Evolutionary conservation across 768 basidiomycete species (phyloP).

Genomic region (Chalciporus piperatus): DNA sequence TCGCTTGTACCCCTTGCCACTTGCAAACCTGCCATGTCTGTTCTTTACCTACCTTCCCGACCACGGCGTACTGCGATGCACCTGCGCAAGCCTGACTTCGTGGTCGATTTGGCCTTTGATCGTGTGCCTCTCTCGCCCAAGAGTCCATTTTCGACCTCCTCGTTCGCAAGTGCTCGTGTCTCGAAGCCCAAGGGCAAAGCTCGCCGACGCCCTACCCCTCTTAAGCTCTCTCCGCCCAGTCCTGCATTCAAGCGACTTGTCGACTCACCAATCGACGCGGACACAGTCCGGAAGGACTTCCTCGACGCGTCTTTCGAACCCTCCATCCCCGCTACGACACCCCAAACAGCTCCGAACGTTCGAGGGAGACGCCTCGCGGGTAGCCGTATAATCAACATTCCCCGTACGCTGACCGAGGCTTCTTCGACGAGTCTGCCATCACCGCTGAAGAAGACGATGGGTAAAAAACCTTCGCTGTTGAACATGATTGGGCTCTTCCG

Average conservation of each 20-base stretch:
- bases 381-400: conserved; percentile 6
- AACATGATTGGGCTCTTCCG: conserved; percentile 34
- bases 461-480: conserved; percentile 23
- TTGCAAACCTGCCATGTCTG: conserved; percentile 33
- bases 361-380: background rate
- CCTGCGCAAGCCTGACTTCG: conserved; percentile 36
- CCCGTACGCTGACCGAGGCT: conserved; percentile 3
- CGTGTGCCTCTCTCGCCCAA: conserved; percentile 6
- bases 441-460: conserved; percentile 14
- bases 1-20: conserved; percentile 21
- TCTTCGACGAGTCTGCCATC: conserved; percentile 5
- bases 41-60: conserved; percentile 37
- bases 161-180: conserved; percentile 1
- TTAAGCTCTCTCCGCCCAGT: conserved; percentile 36
- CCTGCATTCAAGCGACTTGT: conserved; percentile 31
- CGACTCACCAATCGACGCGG: conserved; percentile 36
- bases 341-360: background rate
- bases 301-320: conserved; percentile 46
- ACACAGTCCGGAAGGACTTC: conserved; percentile 39
- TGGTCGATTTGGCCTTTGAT: conserved; percentile 32
- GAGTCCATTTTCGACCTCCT: conserved; percentile 12
- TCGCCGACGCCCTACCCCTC: conserved; percentile 42
- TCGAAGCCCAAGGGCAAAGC: conserved; percentile 26
- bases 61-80: conserved; percentile 36
- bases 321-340: conserved; percentile 2